phyloP scores from a whole-genome alignment of 169 alveolate genomes.

The Toxoplasma gondii region DNA sequence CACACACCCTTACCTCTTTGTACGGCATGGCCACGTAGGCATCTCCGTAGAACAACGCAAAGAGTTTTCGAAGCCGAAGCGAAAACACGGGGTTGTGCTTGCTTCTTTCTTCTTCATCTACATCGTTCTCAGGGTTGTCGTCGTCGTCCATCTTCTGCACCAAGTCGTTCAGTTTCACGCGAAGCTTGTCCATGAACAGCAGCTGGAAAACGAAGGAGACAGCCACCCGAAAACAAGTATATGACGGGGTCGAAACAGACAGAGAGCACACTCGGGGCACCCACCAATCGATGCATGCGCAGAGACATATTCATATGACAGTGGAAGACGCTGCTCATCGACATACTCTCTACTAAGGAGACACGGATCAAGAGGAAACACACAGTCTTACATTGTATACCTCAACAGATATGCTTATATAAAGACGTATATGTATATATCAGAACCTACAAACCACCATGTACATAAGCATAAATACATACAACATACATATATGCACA shows the following conservation, averaged over 20 bases:
- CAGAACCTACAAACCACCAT: too few relatives aligned
- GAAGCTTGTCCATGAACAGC: conserved; percentile 24
- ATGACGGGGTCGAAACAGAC: neutral
- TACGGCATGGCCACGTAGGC: conserved; percentile 13
- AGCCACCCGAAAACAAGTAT: neutral
- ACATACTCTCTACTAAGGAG: too few relatives aligned
- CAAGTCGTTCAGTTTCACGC: neutral
- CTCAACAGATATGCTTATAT: too few relatives aligned
- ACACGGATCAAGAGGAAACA: too few relatives aligned
- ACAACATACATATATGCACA: neutral
- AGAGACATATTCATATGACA: neutral
- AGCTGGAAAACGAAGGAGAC: neutral
- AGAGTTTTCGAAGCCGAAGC: conserved; percentile 14
- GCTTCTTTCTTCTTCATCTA: conserved; percentile 30
- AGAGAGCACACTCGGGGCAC: neutral
- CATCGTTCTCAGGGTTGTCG: conserved; percentile 19
- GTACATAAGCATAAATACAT: neutral
- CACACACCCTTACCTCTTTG: conserved; percentile 15
- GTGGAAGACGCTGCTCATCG: too few relatives aligned
- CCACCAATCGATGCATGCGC: neutral
- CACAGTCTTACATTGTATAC: too few relatives aligned
- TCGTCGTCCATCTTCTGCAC: conserved; percentile 15
- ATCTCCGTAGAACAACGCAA: conserved; percentile 9
- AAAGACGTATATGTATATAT: too few relatives aligned
- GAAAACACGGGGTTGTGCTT: neutral